phyloP scores from a whole-genome alignment of 345 rosid species.

The Eutrema yunnanense region DNA sequence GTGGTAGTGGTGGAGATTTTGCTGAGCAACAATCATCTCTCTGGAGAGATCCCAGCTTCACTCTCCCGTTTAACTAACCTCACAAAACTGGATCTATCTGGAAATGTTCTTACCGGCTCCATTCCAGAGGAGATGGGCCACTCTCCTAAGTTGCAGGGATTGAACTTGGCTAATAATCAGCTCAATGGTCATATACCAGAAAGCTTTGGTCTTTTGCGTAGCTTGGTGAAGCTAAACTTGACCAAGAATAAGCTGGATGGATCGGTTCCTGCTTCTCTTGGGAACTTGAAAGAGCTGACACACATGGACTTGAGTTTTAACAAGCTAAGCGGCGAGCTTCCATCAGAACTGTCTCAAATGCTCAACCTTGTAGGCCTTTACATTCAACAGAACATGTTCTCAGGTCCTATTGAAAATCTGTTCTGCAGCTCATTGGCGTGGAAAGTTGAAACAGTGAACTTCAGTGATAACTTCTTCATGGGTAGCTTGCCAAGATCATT shows the following conservation, averaged over 20 bases:
- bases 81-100: slow-evolving; percentile 71
- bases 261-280: slow-evolving; percentile 53
- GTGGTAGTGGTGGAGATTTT: slow-evolving; percentile 62
- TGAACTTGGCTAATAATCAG: slow-evolving; percentile 65
- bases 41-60: slow-evolving; percentile 68
- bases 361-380: slow-evolving; percentile 70
- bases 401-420: slow-evolving; percentile 41
- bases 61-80: slow-evolving; percentile 60
- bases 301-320: slow-evolving; percentile 78
- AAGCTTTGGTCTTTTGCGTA: slow-evolving; percentile 50
- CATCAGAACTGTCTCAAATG: slow-evolving; percentile 47
- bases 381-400: slow-evolving; percentile 58
- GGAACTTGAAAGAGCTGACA: slow-evolving; percentile 63
- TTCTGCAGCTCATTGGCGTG: slow-evolving; percentile 44
- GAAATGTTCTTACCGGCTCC: slow-evolving; percentile 53
- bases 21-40: slow-evolving; percentile 58
- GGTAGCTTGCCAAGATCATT: slow-evolving; percentile 52
- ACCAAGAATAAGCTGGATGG: slow-evolving; percentile 57
- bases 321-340: slow-evolving; percentile 56
- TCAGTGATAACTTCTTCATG: slow-evolving; percentile 51
- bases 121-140: slow-evolving; percentile 58
- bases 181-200: slow-evolving; percentile 67
- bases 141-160: slow-evolving; percentile 68
- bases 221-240: slow-evolving; percentile 78
- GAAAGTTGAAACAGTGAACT: slow-evolving; percentile 63